phyloP scores from a whole-genome alignment of 2,329 filamentous ascomycete genomes.

The Graphilbum fragrans region DNA sequence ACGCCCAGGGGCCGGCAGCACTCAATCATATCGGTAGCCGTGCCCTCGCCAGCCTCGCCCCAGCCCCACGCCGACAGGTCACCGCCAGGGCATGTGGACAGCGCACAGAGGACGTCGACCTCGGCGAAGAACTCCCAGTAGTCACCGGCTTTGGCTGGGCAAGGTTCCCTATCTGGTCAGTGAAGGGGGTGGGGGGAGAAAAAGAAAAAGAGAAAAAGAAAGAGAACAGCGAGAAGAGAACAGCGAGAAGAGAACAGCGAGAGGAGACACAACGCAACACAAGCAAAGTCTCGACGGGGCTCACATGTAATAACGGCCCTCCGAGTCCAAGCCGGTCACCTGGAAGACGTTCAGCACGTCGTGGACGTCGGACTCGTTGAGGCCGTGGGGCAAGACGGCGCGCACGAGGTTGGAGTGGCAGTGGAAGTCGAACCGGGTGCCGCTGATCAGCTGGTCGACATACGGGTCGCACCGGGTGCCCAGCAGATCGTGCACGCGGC shows the following conservation, averaged over 20 bases:
- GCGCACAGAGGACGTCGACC: slow-evolving; percentile 51
- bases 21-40: slow-evolving; percentile 47
- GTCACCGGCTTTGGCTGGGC: slow-evolving; percentile 40
- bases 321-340: slow-evolving; percentile 61
- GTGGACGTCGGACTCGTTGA: slow-evolving; percentile 65
- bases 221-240: background rate
- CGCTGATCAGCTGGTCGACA: slow-evolving; percentile 61
- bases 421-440: slow-evolving; percentile 65
- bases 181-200: too few species aligned
- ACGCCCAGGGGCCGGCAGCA: slow-evolving; percentile 65
- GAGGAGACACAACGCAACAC: background rate
- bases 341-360: slow-evolving; percentile 83
- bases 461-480: slow-evolving; percentile 81
- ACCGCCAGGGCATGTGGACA: slow-evolving; percentile 60
- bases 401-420: slow-evolving; percentile 74
- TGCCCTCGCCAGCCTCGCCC: slow-evolving; percentile 45
- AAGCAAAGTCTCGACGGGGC: too few species aligned
- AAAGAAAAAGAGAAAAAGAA: background rate
- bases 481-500: slow-evolving; percentile 64
- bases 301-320: slow-evolving; percentile 68
- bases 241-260: background rate
- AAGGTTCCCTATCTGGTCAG: slow-evolving; percentile 21
- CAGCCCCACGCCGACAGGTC: slow-evolving; percentile 77
- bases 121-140: slow-evolving; percentile 72
- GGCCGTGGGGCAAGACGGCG: slow-evolving; percentile 54